phyloP scores from a whole-genome alignment of 495 filamentous ascomycete species.

The Aspergillus coremiiformis region DNA sequence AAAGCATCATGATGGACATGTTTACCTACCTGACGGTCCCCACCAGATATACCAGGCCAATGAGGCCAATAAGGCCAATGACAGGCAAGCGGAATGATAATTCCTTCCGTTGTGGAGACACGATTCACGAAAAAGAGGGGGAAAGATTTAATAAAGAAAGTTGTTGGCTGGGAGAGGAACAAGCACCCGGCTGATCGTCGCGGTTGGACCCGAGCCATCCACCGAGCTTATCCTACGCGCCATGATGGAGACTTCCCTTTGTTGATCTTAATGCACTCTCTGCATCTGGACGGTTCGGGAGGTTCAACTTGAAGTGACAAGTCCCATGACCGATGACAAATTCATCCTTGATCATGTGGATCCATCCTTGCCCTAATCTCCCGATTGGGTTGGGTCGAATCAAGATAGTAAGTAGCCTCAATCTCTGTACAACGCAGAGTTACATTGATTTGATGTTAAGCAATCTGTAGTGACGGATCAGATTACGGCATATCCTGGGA shows the following conservation, averaged over 20 bases:
- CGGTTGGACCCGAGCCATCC: conserved; percentile 20
- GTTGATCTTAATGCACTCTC: conserved; percentile 2
- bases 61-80: neutral
- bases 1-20: too few species aligned
- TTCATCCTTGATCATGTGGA: neutral
- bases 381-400: too few species aligned
- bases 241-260: conserved; percentile 14
- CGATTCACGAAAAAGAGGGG: conserved; percentile 15
- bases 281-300: neutral
- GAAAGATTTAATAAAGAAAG: neutral
- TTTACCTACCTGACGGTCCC: neutral
- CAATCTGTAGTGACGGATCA: too few species aligned
- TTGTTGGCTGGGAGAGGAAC: conserved; percentile 12
- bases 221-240: conserved; percentile 23
- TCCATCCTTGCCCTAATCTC: neutral
- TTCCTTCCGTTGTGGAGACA: neutral
- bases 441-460: too few species aligned
- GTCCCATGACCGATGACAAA: neutral
- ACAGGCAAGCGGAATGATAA: neutral
- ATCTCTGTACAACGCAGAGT: too few species aligned
- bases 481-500: too few species aligned
- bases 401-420: neutral
- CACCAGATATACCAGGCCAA: too few species aligned
- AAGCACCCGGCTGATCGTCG: conserved; percentile 28
- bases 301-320: too few species aligned